phyloP scores from a whole-genome alignment of 345 rosid genomes.

The Syzygium oleosum region DNA sequence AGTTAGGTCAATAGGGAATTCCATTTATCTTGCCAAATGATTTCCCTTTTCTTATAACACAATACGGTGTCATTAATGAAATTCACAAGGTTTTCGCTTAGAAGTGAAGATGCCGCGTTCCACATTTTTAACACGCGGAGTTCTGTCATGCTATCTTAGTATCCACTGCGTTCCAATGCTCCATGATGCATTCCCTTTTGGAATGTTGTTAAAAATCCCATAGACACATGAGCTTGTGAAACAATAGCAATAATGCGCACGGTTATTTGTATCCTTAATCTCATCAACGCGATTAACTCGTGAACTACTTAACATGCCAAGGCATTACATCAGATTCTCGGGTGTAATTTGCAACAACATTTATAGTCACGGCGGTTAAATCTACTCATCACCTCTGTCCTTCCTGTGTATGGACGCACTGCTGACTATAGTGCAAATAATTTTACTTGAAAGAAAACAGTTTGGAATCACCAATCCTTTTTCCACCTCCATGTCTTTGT shows the following conservation, averaged over 20 bases:
- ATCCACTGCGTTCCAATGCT: background rate
- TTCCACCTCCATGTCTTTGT: too few species aligned
- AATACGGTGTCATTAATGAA: background rate
- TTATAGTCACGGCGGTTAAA: background rate
- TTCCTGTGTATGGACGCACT: background rate
- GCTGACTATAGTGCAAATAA: background rate
- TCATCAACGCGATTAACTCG: background rate
- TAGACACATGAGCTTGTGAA: background rate
- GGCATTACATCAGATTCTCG: background rate
- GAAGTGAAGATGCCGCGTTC: background rate
- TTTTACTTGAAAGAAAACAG: background rate
- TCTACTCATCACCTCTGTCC: background rate
- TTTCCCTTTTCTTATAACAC: background rate
- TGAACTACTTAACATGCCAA: too few species aligned
- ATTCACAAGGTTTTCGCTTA: background rate
- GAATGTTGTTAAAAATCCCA: background rate
- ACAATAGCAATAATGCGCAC: background rate
- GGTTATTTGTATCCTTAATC: background rate
- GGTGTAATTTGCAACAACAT: background rate
- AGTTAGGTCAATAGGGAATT: background rate
- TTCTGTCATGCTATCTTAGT: background rate
- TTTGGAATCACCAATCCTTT: too few species aligned
- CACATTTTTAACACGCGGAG: background rate
- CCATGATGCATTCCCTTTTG: background rate
- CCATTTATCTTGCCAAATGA: too few species aligned